Base-by-base conservation (phyloP, 805 yeast genomes). In the Metschnikowia gelsemii region DNA sequence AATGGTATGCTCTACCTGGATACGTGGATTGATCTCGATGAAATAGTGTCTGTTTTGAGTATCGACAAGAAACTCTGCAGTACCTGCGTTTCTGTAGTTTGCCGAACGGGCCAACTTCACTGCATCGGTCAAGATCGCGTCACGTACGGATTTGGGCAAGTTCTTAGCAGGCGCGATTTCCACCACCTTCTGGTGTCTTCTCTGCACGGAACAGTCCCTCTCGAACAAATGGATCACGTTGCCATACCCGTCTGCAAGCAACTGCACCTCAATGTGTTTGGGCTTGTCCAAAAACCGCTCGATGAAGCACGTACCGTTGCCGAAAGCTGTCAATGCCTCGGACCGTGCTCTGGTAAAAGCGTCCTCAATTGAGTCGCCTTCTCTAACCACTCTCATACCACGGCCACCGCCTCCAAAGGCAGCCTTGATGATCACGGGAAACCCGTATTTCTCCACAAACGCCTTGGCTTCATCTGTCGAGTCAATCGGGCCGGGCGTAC, bases 351-450 rank as follows among this genome's bases (percentile, higher is more conserved):
- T 84, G 58, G 75, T 70, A 72, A 93, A 91, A 26, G 98, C 97
- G 63, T 91, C 97, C 33, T 63, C 83, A 45, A 91, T 79, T 64
- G 83, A 87, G 56, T 93, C 99, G 57, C 96, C 97, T 67, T 91
- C 96, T 59, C 95, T 77, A 32, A 91, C 99, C 38, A 91, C 99
- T 72, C 99, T 83, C 98, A 91, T 93, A 78, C 99, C 99, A 71
- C 98, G 82, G 62, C 99, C 99, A 76, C 99, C 99, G 71, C 99
- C 99, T 64, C 99, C 99, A 61, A 86, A 93, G 27, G 99, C 99
- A 34, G 99, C 99, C 70, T 91, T 91, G 70, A 91, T 89, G 68
- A 91, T 91, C 35, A 93, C 98, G 7, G 99, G 99, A 70, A 65
- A 90, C 23, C 99, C 99, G 65, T 91, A 77, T 68, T 88, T 60